Base-by-base conservation (phyloP, 495 filamentous ascomycete species). In the Penicillium dipodomyicola region DNA sequence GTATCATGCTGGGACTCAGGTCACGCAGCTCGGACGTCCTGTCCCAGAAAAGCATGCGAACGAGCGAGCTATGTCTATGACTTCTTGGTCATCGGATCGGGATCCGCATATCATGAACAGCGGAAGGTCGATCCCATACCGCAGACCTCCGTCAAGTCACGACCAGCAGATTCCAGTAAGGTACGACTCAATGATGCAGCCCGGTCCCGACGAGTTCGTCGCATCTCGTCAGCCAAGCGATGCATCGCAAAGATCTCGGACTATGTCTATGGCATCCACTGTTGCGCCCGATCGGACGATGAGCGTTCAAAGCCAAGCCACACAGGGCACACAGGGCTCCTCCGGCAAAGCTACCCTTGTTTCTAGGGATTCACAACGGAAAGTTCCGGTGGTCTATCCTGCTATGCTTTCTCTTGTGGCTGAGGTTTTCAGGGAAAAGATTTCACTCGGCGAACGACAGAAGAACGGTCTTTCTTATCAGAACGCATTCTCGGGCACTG, bases 381-480 rank as follows among this genome's bases (percentile, higher is more conserved):
- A 77, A 56, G 84, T 88, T 15, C 89, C 93, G 7, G 77, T 97
- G 19, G 93, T 97, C 9, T 96, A 97, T 65, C 93, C 93, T 30
- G 95, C 95, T 19, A 70, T 97, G 22, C 81, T 99, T 39, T 96
- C 94, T 14, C 83, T 86, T 14, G 94, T 99, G 15, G 92, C 90
- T 15, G 90, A 96, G 67, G 86, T 86, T 41, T 96, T 99, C 72
- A 84, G 89, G 35, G 91, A 95, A 59, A 87, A 88, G 67, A 89
- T 97, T 30, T 72, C 83, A 10, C 77, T 92, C 39, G 86, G 84
- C 25, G 95, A 97, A 63, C 84, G 92, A 48, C 90, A 89, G 42
- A 99, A 99, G 81, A 97, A 99, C 79, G 93, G 91, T 32, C 74
- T 99, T 43, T 91, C 92, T 0, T 99, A 99, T 76, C 96, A 96